Conservation (phyloP, 2,329 filamentous ascomycete genomes). For the Fonsecaea monophora region DNA sequence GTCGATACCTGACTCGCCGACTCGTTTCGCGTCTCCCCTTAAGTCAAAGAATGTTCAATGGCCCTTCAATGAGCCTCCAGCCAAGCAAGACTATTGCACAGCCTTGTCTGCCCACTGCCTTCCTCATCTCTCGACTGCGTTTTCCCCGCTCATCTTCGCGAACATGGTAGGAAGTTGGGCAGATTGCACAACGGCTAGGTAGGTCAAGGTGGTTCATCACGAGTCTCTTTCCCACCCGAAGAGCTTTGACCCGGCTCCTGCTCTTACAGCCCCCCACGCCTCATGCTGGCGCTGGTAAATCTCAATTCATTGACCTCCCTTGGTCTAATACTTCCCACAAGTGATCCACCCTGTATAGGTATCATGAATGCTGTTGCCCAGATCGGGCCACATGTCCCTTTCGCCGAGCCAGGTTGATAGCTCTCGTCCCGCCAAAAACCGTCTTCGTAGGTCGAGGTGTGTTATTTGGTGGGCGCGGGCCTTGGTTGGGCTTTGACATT, state of each 20-base stretch:
- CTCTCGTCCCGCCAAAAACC: background rate
- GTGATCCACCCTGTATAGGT: constrained; percentile 29
- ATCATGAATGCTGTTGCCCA: constrained; percentile 23
- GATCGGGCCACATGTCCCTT: constrained; percentile 3
- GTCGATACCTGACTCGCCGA: background rate
- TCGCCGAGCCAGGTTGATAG: background rate
- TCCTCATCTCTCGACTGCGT: background rate
- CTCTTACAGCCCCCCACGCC: constrained; percentile 1
- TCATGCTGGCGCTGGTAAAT: constrained; percentile 8
- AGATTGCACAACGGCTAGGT: background rate
- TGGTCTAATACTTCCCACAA: constrained; percentile 20
- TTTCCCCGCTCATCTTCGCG: background rate
- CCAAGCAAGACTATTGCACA: background rate
- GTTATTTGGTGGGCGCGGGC: constrained; percentile 34
- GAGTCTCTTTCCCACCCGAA: background rate
- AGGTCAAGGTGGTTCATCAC: background rate
- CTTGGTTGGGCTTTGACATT: constrained; percentile 70
- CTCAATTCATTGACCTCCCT: constrained; percentile 26
- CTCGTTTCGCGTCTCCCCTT: constrained; percentile 3
- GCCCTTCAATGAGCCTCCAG: background rate
- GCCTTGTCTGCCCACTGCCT: background rate
- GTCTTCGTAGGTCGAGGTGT: background rate
- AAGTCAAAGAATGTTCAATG: background rate
- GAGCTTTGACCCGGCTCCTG: background rate
- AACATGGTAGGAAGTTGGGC: background rate